These are phyloP conservation scores for Parmelia sp. DNA, from an alignment of 495 filamentous ascomycete genomes.

Conservation along the genomic window DNA sequence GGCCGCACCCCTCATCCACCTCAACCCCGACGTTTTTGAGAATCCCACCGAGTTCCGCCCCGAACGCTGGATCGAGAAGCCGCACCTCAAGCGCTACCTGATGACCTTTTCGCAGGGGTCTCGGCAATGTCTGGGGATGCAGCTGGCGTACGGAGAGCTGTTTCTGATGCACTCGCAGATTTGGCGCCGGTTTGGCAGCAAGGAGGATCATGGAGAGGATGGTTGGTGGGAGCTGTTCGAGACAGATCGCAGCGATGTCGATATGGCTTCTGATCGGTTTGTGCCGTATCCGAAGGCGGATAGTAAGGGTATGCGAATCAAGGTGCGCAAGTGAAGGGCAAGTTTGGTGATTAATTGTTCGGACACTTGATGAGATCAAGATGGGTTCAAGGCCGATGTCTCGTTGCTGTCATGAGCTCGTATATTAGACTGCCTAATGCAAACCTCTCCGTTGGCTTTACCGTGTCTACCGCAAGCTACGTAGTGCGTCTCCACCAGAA, in stretches of 20 bases:
- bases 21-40: constrained; percentile 27
- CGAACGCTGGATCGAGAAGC: constrained; percentile 36
- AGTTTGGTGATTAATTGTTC: no score
- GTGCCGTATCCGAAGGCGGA: constrained; percentile 20
- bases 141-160: constrained; percentile 34
- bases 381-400: no score
- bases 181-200: constrained; percentile 31
- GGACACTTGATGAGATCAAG: no score
- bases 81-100: constrained; percentile 28
- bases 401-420: constrained; percentile 16
- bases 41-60: constrained; percentile 37
- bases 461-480: constrained; percentile 1
- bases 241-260: constrained; percentile 26
- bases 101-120: constrained; percentile 36
- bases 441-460: constrained; percentile 15
- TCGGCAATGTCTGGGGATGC: constrained; percentile 38
- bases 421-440: constrained; percentile 20
- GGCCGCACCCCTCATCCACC: constrained; percentile 32
- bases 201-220: constrained; percentile 21
- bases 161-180: constrained; percentile 31
- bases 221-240: constrained; percentile 25
- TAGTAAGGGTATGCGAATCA: constrained; percentile 24
- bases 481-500: background rate
- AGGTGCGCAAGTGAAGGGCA: constrained; percentile 5
- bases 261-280: constrained; percentile 20